Evolutionary conservation across 805 yeast genomes (phyloP), one percentile per base, ranked within the genome.

Genomic region (Spathaspora boniae): DNA sequence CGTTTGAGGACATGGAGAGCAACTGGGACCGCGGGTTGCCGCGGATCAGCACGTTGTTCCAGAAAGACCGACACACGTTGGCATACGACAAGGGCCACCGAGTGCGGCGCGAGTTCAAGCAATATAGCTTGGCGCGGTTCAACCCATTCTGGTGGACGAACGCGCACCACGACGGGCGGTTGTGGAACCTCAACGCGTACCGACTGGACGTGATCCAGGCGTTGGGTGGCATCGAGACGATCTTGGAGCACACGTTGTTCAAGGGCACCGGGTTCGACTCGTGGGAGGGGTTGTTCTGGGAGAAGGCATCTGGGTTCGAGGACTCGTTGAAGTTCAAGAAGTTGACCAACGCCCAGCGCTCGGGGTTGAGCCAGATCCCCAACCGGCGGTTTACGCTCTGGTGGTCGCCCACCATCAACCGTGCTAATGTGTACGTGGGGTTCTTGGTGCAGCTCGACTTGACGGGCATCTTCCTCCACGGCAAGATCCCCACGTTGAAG

Each of bases 221-320:
- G 0, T 70, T 93, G 3, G 99, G 99, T 31, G 99, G 99, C 33
- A 85, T 93, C 40, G 97, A 91, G 51, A 87, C 98, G 0, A 93
- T 93, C 53, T 60, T 93, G 41, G 98, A 91, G 51, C 99, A 93
- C 50, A 88, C 98, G 0, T 61, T 93, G 30, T 93, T 93, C 68
- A 87, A 85, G 54, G 99, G 95, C 9, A 93, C 99, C 1, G 99
- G 98, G 0, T 93, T 93, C 53, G 95, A 85, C 47, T 85, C 94
- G 6, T 93, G 98, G 98, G 99, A 93, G 64, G 98, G 98, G 4
- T 66, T 93, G 17, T 93, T 93, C 60, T 93, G 99, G 99, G 98
- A 93, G 54, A 89, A 89, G 55, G 95, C 95, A 0, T 81, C 95
- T 18, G 98, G 98, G 0, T 93, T 89, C 56, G 99, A 93, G 58